phyloP scores from a whole-genome alignment of 176 grass and related monocot species.

The Eremochloa ophiuroides region DNA sequence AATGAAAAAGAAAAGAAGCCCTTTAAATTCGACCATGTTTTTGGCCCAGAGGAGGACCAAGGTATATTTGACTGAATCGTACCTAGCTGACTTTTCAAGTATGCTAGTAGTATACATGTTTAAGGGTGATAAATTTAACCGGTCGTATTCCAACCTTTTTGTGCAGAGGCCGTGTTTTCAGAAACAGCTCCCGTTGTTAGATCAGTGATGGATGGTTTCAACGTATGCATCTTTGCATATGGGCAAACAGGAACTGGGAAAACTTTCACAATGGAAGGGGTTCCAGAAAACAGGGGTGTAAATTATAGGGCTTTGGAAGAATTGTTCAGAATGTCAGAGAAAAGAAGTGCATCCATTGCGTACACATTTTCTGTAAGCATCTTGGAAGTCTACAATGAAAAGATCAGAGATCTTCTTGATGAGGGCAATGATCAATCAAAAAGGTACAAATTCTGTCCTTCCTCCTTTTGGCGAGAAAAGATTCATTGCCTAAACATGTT shows the following conservation, averaged over 20 bases:
- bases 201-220: constrained; percentile 89
- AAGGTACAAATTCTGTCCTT: constrained; percentile 42
- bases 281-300: constrained; percentile 78
- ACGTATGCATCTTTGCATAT: constrained; percentile 97
- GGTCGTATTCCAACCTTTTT: constrained; percentile 8
- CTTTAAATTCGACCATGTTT: constrained; percentile 86
- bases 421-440: constrained; percentile 57
- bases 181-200: constrained; percentile 75
- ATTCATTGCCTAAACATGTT: background rate
- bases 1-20: constrained; percentile 60
- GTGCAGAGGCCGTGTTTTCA: constrained; percentile 65
- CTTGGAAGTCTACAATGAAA: constrained; percentile 97
- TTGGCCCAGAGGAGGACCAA: constrained; percentile 66
- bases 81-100: background rate
- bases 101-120: background rate
- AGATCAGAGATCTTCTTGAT: constrained; percentile 78
- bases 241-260: constrained; percentile 94
- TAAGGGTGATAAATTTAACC: constrained; percentile 16
- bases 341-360: constrained; percentile 37
- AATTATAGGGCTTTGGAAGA: constrained; percentile 96
- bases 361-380: constrained; percentile 85
- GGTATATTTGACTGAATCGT: constrained; percentile 33
- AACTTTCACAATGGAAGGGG: constrained; percentile 97
- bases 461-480: background rate
- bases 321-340: constrained; percentile 53